A percentile compares a stretch with the other conserved stretches of the same genome.
Conservation (phyloP, 2,329 filamentous ascomycete species). For the Curvularia spicifera region DNA sequence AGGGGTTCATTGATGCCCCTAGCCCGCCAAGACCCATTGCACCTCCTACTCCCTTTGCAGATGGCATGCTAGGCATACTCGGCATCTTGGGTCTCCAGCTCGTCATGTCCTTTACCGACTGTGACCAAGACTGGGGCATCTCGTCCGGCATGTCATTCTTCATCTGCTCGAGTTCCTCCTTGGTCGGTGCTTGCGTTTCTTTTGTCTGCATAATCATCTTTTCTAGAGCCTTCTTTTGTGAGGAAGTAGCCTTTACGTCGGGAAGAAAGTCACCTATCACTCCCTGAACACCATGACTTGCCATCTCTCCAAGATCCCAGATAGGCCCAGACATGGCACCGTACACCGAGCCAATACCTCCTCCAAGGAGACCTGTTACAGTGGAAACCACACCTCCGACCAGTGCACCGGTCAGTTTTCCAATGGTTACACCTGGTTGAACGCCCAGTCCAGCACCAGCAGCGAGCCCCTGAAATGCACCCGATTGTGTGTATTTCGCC, state of each 20-base stretch:
- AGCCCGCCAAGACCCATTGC: conserved; percentile 30
- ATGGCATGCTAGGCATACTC: conserved; percentile 40
- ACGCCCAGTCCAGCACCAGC: conserved; percentile 50
- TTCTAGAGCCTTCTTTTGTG: conserved; percentile 47
- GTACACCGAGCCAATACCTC: conserved; percentile 46
- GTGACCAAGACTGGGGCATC: conserved; percentile 43
- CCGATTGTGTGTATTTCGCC: conserved; percentile 50
- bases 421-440: conserved; percentile 44
- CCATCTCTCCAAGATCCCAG: conserved; percentile 47
- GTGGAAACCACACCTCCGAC: conserved; percentile 45
- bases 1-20: conserved; percentile 15
- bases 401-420: conserved; percentile 45
- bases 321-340: conserved; percentile 47
- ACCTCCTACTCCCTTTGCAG: conserved; percentile 30
- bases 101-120: conserved; percentile 44
- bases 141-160: conserved; percentile 42
- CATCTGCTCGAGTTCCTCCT: conserved; percentile 47
- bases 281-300: conserved; percentile 43
- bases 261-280: conserved; percentile 45
- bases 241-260: conserved; percentile 42
- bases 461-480: conserved; percentile 50
- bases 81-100: conserved; percentile 39
- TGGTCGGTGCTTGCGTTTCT: conserved; percentile 40
- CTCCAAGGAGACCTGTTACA: conserved; percentile 45
- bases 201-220: conserved; percentile 49